Base-by-base conservation (phyloP, 179 eudicot genomes). In the Corrigiola litoralis region DNA sequence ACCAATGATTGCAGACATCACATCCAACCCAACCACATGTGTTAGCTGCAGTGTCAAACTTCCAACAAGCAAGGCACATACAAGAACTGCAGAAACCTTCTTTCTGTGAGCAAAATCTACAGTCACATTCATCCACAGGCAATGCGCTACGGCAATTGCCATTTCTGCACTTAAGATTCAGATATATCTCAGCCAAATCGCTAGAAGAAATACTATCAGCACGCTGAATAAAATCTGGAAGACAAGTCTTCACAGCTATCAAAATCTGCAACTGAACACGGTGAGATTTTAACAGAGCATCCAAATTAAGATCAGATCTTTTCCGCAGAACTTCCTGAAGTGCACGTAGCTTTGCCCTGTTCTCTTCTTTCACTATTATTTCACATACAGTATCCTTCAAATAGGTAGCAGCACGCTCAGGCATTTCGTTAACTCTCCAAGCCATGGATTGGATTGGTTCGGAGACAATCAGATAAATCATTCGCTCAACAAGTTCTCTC, bases 1-100 rank as follows among this genome's bases (percentile, higher is more conserved):
- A 94, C 99, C 97, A 94, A 74, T 94, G 99, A 53, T 81, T 67
- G 70, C 99, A 94, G 24, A 88, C 83, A 66, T 94, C 97, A 71
- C 99, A 94, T 29, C 99, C 99, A 47, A 94, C 97, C 99, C 99
- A 94, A 74, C 99, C 85, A 82, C 99, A 94, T 0, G 99, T 94
- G 78, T 91, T 94, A 27, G 82, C 73, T 9, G 99, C 99, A 65
- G 80, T 88, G 79, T 94, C 99, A 74, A 91, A 94, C 75, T 94
- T 91, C 6, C 86, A 91, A 72, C 99, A 94, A 32, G 85, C 79
- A 61, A 91, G 88, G 68, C 99, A 94, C 99, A 94, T 94, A 78
- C 99, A 94, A 60, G 73, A 74, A 64, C 96, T 80, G 73, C 99
- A 94, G 67, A 82, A 88, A 4, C 97, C 97, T 37, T 81, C 83